Conservation (phyloP, 129 eudicot species). For the Flaveria brownii region DNA sequence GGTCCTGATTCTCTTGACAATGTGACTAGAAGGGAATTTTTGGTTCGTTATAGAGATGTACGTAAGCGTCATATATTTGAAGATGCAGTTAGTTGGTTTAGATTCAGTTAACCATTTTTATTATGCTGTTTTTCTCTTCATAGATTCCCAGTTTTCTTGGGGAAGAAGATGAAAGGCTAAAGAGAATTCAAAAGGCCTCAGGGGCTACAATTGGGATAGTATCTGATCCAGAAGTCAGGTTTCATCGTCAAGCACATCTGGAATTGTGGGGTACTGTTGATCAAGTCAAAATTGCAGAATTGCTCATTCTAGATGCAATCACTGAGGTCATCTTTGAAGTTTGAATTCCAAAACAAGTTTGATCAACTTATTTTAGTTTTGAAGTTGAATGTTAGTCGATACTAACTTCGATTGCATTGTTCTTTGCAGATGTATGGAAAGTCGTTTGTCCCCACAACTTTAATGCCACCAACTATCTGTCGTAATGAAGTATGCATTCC, state of each 20-base stretch:
- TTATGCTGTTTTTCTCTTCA: not conserved
- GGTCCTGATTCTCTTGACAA: not conserved
- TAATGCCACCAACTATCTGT: slow-evolving; percentile 15
- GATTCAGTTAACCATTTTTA: not conserved
- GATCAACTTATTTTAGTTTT: too few species aligned
- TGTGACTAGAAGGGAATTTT: slow-evolving; percentile 5
- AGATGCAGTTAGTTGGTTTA: not conserved
- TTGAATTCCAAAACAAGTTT: not conserved
- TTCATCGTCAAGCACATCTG: slow-evolving; percentile 5
- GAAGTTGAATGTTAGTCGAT: not conserved
- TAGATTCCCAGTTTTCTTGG: slow-evolving; percentile 4
- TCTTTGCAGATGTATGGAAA: not conserved
- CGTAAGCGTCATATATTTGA: not conserved
- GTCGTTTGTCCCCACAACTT: not conserved
- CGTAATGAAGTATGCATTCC: slow-evolving; percentile 8
- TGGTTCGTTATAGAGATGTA: slow-evolving; percentile 24
- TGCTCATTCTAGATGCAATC: slow-evolving; percentile 23
- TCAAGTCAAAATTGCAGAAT: slow-evolving; percentile 17
- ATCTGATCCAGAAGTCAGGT: not conserved
- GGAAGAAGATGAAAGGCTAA: not conserved
- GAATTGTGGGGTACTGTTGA: slow-evolving; percentile 12
- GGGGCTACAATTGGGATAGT: slow-evolving; percentile 17
- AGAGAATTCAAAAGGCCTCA: slow-evolving; percentile 1
- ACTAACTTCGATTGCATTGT: not conserved
- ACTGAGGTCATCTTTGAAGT: not conserved